A percentile compares a stretch with the other conserved stretches of the same genome.
Conservation (phyloP, 495 filamentous ascomycete species). For the Hyaloscypha finlandica region DNA sequence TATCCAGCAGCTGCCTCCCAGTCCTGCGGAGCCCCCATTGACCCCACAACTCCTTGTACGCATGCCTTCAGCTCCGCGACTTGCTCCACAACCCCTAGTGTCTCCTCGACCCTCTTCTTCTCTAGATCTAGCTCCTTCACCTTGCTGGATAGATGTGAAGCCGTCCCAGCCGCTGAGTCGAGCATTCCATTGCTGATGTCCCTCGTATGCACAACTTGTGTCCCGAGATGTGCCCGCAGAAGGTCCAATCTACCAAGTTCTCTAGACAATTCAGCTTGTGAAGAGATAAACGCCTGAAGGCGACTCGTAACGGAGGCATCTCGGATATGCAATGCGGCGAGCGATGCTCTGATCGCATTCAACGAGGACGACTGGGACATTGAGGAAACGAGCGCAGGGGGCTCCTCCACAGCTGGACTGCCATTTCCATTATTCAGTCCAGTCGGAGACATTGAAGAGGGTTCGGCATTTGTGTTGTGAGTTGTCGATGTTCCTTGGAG, state of each 20-base stretch:
- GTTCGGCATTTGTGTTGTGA: slow-evolving; percentile 26
- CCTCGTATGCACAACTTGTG: slow-evolving; percentile 83
- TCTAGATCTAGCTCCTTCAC: slow-evolving; percentile 87
- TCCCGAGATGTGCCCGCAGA: slow-evolving; percentile 82
- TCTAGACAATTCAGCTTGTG: slow-evolving; percentile 80
- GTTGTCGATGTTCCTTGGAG: too few species aligned
- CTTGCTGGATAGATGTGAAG: slow-evolving; percentile 79
- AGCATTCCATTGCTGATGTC: slow-evolving; percentile 87
- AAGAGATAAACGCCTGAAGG: slow-evolving; percentile 73
- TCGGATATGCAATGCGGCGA: slow-evolving; percentile 71
- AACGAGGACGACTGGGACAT: slow-evolving; percentile 72
- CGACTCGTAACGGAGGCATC: slow-evolving; percentile 73
- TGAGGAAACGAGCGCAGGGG: slow-evolving; percentile 33
- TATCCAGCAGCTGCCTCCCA: slow-evolving; percentile 97
- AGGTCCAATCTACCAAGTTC: slow-evolving; percentile 87
- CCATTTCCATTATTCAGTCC: slow-evolving; percentile 32
- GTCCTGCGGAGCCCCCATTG: slow-evolving; percentile 97
- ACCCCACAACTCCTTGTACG: slow-evolving; percentile 90
- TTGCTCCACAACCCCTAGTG: slow-evolving; percentile 90
- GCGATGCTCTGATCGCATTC: slow-evolving; percentile 73
- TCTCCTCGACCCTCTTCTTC: slow-evolving; percentile 85
- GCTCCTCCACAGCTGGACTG: not conserved
- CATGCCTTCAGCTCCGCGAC: slow-evolving; percentile 95
- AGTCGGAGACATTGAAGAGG: slow-evolving; percentile 33
- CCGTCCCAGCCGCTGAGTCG: slow-evolving; percentile 78